Evolutionary conservation across 2,329 filamentous ascomycete genomes (phyloP).

Genomic region (Berkeleyomyces rouxiae): DNA sequence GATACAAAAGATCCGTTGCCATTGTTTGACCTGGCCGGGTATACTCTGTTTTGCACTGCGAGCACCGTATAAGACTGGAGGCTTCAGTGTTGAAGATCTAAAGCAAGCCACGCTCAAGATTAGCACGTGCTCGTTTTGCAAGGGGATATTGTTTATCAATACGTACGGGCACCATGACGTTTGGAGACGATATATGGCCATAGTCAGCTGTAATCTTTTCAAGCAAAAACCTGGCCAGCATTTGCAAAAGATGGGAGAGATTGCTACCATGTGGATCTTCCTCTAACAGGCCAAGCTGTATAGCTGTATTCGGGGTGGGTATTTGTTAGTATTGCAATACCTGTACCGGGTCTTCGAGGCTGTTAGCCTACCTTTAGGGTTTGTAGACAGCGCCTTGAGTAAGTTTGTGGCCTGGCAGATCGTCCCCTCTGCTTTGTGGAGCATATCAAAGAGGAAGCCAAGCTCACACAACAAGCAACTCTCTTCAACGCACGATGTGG

Average conservation of each 20-base stretch:
- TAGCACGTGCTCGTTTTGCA: background rate
- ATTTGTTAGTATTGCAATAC: background rate
- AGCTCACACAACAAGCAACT: slow-evolving; percentile 83
- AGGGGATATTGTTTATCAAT: background rate
- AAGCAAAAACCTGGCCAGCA: slow-evolving; percentile 69
- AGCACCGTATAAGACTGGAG: slow-evolving; percentile 61
- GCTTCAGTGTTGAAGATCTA: slow-evolving; percentile 52
- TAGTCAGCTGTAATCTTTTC: slow-evolving; percentile 68
- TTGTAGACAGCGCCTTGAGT: slow-evolving; percentile 71
- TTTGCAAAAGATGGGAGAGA: slow-evolving; percentile 54
- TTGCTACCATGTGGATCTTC: slow-evolving; percentile 62
- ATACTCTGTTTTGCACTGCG: slow-evolving; percentile 75
- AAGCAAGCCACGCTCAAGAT: background rate
- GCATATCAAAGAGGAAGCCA: slow-evolving; percentile 93
- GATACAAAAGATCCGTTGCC: slow-evolving; percentile 77
- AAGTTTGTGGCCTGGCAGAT: slow-evolving; percentile 96
- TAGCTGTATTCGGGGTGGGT: slow-evolving; percentile 18
- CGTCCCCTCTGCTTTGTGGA: slow-evolving; percentile 83
- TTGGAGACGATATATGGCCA: slow-evolving; percentile 39
- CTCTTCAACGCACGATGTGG: slow-evolving; percentile 67
- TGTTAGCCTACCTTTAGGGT: slow-evolving; percentile 47
- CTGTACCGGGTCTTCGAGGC: background rate
- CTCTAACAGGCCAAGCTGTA: slow-evolving; percentile 66
- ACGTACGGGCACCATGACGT: slow-evolving; percentile 51
- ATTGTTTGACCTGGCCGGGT: slow-evolving; percentile 62